These are phyloP conservation scores for Saccharum spontaneum DNA, from an alignment of 176 grass and related monocot species.

Conservation along the genomic window DNA sequence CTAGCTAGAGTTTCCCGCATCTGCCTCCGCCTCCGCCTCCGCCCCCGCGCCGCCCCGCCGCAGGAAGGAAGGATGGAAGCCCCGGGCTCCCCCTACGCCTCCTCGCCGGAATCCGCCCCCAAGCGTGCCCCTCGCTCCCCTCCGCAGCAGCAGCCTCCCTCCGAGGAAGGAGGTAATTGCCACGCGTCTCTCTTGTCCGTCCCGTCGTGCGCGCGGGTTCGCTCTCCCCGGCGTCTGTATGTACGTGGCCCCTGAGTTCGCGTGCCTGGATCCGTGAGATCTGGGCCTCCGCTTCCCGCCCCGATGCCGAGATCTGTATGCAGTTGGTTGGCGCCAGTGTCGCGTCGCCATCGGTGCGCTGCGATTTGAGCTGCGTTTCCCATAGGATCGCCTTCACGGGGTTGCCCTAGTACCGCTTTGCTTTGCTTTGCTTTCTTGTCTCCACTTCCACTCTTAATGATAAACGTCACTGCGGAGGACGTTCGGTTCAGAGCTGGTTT, in stretches of 20 bases:
- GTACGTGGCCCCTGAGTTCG: not conserved
- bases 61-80: constrained; percentile 64
- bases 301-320: constrained; percentile 25
- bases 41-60: not conserved
- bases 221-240: not conserved
- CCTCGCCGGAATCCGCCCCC: constrained; percentile 83
- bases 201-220: not conserved
- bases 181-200: not conserved
- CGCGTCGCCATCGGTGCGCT: not conserved
- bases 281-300: not conserved
- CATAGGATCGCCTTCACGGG: not conserved
- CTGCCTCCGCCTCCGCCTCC: not conserved
- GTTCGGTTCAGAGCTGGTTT: not conserved
- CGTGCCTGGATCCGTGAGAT: constrained; percentile 42
- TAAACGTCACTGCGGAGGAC: not conserved
- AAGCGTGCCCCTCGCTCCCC: constrained; percentile 67
- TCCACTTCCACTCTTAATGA: not conserved
- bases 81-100: constrained; percentile 79
- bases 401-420: not conserved
- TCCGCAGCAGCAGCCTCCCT: constrained; percentile 45
- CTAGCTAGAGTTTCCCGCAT: not conserved
- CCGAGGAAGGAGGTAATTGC: constrained; percentile 32
- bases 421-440: not conserved
- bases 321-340: not conserved
- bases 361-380: not conserved